Evolutionary conservation across 371 early-diverging fungal species (phyloP).

Genomic region (Circinella umbellata): DNA sequence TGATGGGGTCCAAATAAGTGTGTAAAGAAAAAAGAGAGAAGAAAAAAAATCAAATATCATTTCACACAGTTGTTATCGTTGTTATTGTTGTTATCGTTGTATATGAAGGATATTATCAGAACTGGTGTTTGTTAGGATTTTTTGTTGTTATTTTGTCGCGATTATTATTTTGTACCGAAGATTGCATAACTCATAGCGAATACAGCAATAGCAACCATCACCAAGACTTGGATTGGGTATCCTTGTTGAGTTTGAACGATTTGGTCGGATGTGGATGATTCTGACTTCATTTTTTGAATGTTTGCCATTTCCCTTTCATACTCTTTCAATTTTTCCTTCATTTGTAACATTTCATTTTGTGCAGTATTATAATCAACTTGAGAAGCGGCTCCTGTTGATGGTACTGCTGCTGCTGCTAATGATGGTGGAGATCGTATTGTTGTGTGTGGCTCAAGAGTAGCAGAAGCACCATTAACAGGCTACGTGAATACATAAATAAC

Average conservation of each 20-base stretch:
- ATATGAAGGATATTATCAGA: no score
- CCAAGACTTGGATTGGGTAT: constrained; percentile 7
- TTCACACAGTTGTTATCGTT: no score
- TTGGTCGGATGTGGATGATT: not conserved
- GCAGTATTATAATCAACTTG: not conserved
- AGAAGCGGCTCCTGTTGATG: no score
- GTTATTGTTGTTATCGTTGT: no score
- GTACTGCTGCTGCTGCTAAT: not conserved
- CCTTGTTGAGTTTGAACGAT: constrained; percentile 3
- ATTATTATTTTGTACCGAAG: not conserved
- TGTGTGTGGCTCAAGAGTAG: no score
- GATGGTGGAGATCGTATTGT: not conserved
- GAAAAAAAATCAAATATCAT: no score
- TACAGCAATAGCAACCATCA: constrained; percentile 14
- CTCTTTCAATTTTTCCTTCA: constrained; percentile 8
- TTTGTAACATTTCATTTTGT: not conserved
- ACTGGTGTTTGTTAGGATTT: no score
- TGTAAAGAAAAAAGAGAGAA: no score
- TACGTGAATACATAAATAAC: no score
- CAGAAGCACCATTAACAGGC: no score
- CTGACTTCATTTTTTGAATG: not conserved
- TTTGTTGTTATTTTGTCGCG: no score
- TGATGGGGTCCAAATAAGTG: no score
- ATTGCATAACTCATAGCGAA: constrained; percentile 12
- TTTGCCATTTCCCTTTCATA: constrained; percentile 9